Conservation (phyloP, 2,329 filamentous ascomycete species). For the Fusarium ambrosium region DNA sequence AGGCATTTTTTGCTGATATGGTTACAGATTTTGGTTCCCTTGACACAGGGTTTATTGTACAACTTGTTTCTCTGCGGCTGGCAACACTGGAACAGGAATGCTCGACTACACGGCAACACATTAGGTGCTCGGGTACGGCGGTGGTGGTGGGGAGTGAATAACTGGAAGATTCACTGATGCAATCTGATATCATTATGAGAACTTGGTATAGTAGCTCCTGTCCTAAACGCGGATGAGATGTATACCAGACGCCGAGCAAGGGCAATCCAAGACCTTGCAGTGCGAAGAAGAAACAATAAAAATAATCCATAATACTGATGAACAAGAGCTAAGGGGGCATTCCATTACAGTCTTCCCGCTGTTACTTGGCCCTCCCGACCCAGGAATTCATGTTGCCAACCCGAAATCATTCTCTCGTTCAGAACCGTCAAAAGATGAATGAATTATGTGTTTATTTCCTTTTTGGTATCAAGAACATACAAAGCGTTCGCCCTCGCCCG, state of each 20-base stretch:
- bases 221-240: background rate
- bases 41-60: slow-evolving; percentile 91
- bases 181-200: slow-evolving; percentile 22
- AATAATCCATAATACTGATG: background rate
- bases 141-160: slow-evolving; percentile 97
- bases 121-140: slow-evolving; percentile 82
- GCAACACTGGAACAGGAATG: slow-evolving; percentile 88
- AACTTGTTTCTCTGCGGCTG: slow-evolving; percentile 88
- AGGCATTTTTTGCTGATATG: background rate
- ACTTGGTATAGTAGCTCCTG: background rate
- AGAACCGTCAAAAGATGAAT: background rate
- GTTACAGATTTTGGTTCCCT: slow-evolving; percentile 81
- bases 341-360: too few species aligned
- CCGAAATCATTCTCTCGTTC: background rate
- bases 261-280: background rate
- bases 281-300: background rate
- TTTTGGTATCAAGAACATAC: slow-evolving; percentile 26
- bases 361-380: background rate
- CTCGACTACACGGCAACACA: slow-evolving; percentile 81
- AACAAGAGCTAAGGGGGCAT: background rate
- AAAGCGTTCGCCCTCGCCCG: slow-evolving; percentile 3
- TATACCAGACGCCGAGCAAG: background rate
- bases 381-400: background rate
- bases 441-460: slow-evolving; percentile 23
- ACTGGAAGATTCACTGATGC: slow-evolving; percentile 76